phyloP scores from a whole-genome alignment of 2,329 filamentous ascomycete genomes.

The Grosmannia huntii region DNA sequence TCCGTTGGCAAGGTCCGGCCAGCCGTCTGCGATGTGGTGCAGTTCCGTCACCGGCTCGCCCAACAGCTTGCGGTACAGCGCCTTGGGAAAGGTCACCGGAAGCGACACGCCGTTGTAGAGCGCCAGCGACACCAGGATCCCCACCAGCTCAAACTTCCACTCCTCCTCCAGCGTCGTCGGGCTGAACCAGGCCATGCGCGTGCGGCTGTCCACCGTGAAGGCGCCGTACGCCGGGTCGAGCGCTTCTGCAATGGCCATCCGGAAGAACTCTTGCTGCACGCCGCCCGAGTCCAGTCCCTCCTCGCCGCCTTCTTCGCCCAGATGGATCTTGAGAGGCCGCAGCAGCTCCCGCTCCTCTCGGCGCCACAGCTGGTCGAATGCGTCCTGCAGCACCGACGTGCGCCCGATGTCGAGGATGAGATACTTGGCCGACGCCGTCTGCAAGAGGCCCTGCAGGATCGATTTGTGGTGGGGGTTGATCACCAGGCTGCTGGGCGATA shows the following conservation, averaged over 20 bases:
- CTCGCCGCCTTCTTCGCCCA: constrained; percentile 72
- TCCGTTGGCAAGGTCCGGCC: constrained; percentile 68
- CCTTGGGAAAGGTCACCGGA: constrained; percentile 76
- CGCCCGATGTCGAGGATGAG: constrained; percentile 58
- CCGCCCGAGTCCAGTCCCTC: constrained; percentile 88
- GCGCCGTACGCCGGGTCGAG: constrained; percentile 66
- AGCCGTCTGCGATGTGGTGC: constrained; percentile 72
- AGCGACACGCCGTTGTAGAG: constrained; percentile 88
- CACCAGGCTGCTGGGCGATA: constrained; percentile 40
- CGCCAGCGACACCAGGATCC: constrained; percentile 76
- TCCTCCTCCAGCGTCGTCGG: constrained; percentile 69
- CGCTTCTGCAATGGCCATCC: constrained; percentile 66
- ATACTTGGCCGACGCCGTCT: constrained; percentile 56
- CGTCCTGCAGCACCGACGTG: constrained; percentile 54
- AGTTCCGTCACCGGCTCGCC: constrained; percentile 55
- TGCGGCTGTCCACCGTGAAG: constrained; percentile 66
- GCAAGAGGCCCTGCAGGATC: constrained; percentile 49
- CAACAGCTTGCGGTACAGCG: constrained; percentile 71
- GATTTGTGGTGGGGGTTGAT: constrained; percentile 45
- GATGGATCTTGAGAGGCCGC: constrained; percentile 74
- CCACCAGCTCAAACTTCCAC: constrained; percentile 85
- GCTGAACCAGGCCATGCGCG: constrained; percentile 77
- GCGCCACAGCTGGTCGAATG: constrained; percentile 82
- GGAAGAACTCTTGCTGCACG: constrained; percentile 94
- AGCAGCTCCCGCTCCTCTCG: constrained; percentile 70